These are phyloP conservation scores for Pecoramyces ruminantium DNA, from an alignment of 192 early-diverging fungal species.

Conservation along the genomic window DNA sequence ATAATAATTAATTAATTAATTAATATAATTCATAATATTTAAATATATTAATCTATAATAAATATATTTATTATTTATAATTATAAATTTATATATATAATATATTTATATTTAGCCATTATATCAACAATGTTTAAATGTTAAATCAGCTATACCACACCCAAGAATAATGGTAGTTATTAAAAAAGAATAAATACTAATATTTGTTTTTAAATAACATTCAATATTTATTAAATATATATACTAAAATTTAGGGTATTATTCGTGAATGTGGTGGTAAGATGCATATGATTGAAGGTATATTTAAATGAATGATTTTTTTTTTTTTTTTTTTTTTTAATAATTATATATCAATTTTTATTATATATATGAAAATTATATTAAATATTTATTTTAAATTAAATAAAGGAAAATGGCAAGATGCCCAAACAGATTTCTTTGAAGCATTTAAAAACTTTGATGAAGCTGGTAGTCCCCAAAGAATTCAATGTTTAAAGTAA, in stretches of 20 bases:
- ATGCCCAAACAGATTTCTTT: constrained; percentile 87
- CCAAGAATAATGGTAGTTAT: constrained; percentile 65
- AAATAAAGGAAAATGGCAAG: constrained; percentile 60
- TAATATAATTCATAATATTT: too few species aligned
- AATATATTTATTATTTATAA: too few species aligned
- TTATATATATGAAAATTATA: too few species aligned
- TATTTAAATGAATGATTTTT: constrained; percentile 3
- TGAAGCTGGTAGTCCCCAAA: constrained; percentile 82
- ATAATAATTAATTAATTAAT: too few species aligned
- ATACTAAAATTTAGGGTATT: constrained; percentile 39
- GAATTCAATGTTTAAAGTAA: constrained; percentile 81
- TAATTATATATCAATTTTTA: too few species aligned
- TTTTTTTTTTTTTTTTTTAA: too few species aligned
- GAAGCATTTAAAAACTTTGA: constrained; percentile 97
- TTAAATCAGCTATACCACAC: constrained; percentile 89
- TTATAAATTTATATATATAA: background rate
- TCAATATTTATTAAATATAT: background rate
- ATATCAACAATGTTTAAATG: constrained; percentile 71
- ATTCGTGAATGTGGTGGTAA: constrained; percentile 96
- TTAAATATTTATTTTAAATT: background rate
- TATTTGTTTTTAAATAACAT: background rate
- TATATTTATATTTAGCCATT: constrained; percentile 23
- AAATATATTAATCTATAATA: too few species aligned
- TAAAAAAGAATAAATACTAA: background rate
- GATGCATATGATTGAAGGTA: constrained; percentile 90